These are phyloP conservation scores for Porphyridium purpureum DNA, from an alignment of 23 red algal genomes.

Conservation along the genomic window DNA sequence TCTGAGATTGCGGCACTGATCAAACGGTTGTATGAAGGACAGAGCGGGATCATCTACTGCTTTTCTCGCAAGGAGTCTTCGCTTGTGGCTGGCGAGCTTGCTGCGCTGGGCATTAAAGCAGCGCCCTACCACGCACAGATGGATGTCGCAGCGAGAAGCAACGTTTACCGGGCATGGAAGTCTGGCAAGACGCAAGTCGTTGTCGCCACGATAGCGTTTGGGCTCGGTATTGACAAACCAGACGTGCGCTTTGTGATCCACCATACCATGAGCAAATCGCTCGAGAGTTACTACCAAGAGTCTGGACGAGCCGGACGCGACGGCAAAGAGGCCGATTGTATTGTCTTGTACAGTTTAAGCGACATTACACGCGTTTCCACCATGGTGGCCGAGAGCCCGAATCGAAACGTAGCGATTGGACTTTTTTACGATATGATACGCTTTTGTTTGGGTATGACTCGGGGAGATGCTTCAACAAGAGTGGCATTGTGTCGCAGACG, in stretches of 20 bases:
- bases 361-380: too few relatives aligned
- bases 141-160: slow-evolving; percentile 3
- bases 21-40: slow-evolving; percentile 1
- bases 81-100: slow-evolving; percentile 19
- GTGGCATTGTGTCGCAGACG: too few relatives aligned
- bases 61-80: slow-evolving; percentile 50
- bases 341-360: too few relatives aligned
- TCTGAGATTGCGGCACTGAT: slow-evolving; percentile 17
- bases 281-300: slow-evolving; percentile 83
- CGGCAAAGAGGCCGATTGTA: slow-evolving; percentile 33
- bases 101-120: slow-evolving; percentile 2
- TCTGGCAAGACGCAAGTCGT: slow-evolving; percentile 15
- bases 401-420: too few relatives aligned
- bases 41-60: slow-evolving; percentile 77
- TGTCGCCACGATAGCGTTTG: slow-evolving; percentile 90
- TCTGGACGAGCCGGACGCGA: slow-evolving; percentile 78
- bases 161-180: slow-evolving; percentile 14
- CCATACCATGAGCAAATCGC: slow-evolving; percentile 34
- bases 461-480: too few relatives aligned
- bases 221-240: slow-evolving; percentile 83
- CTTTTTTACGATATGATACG: too few relatives aligned
- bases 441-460: too few relatives aligned
- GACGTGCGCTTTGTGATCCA: slow-evolving; percentile 83
- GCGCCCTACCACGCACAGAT: slow-evolving; percentile 25
- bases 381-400: too few relatives aligned